A percentile compares a stretch with the other conserved stretches of the same genome.
Conservation (phyloP, 768 basidiomycete genomes). For the Boletus patriciae region DNA sequence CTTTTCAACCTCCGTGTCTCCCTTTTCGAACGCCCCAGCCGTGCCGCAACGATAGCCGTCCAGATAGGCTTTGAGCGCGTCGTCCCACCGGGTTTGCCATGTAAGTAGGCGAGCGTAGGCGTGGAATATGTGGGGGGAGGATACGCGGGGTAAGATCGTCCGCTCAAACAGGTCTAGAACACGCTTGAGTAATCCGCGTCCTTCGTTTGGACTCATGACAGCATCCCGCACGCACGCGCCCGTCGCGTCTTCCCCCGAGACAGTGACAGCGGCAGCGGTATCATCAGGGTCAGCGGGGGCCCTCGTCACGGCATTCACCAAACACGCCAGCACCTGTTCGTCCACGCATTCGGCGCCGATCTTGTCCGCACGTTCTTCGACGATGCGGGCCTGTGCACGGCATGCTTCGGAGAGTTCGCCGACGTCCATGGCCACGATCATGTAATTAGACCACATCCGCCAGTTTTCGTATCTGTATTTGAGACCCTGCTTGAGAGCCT, state of each 20-base stretch:
- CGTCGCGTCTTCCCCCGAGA: slow-evolving; percentile 14
- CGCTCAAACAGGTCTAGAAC: slow-evolving; percentile 74
- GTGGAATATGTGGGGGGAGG: slow-evolving; percentile 75
- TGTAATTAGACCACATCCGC: slow-evolving; percentile 99
- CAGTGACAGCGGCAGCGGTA: neutral
- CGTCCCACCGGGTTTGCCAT: slow-evolving; percentile 70
- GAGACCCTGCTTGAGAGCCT: slow-evolving; percentile 88
- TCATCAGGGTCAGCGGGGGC: slow-evolving; percentile 39
- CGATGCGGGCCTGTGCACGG: slow-evolving; percentile 76
- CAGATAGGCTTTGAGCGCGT: slow-evolving; percentile 78
- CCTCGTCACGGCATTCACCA: slow-evolving; percentile 84
- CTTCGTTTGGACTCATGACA: slow-evolving; percentile 55
- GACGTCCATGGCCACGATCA: slow-evolving; percentile 89
- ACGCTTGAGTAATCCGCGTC: slow-evolving; percentile 61
- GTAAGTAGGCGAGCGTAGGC: slow-evolving; percentile 80
- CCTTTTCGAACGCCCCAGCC: slow-evolving; percentile 59
- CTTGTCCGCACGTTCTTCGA: slow-evolving; percentile 53
- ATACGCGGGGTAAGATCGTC: slow-evolving; percentile 79
- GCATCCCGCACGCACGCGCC: slow-evolving; percentile 10
- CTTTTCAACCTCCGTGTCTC: slow-evolving; percentile 62
- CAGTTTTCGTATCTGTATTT: slow-evolving; percentile 85
- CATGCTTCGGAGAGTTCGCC: slow-evolving; percentile 89
- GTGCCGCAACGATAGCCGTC: slow-evolving; percentile 78
- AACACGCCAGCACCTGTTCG: slow-evolving; percentile 81
- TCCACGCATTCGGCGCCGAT: slow-evolving; percentile 65